Conservation (phyloP, 2,329 filamentous ascomycete genomes). For the Fusarium brachygibbosum region DNA sequence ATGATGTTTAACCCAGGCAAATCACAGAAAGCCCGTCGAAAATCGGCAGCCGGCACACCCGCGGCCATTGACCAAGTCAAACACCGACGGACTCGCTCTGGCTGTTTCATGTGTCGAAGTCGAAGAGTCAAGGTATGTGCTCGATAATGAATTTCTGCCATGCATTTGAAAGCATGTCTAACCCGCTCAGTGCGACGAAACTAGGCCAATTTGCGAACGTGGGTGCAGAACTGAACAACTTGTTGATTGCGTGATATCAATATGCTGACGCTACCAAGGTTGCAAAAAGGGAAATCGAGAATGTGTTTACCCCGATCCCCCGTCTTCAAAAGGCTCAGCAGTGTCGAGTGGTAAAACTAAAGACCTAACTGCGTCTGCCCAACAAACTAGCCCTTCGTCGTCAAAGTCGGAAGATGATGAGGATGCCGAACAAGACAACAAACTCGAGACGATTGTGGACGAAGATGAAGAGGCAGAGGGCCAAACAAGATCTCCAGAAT, state of each 20-base stretch:
- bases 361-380: constrained; percentile 55
- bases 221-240: constrained; percentile 49
- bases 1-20: constrained; percentile 64
- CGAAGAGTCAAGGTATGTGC: constrained; percentile 82
- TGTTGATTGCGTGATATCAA: background rate
- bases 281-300: constrained; percentile 93
- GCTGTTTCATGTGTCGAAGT: constrained; percentile 91
- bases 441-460: constrained; percentile 68
- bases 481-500: constrained; percentile 30
- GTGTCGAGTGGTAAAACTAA: constrained; percentile 51
- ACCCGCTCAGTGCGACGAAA: constrained; percentile 83
- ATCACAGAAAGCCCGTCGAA: constrained; percentile 64
- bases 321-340: constrained; percentile 58
- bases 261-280: constrained; percentile 63
- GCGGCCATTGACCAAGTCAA: constrained; percentile 79
- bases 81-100: constrained; percentile 91
- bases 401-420: constrained; percentile 67
- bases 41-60: constrained; percentile 59
- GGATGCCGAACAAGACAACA: constrained; percentile 58
- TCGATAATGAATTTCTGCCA: background rate
- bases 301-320: constrained; percentile 86
- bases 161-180: constrained; percentile 19
- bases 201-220: constrained; percentile 86
- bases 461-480: constrained; percentile 63
- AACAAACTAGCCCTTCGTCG: constrained; percentile 65